Evolutionary conservation across 371 early-diverging fungal species (phyloP).

Genomic region (Funneliformis caledonium): DNA sequence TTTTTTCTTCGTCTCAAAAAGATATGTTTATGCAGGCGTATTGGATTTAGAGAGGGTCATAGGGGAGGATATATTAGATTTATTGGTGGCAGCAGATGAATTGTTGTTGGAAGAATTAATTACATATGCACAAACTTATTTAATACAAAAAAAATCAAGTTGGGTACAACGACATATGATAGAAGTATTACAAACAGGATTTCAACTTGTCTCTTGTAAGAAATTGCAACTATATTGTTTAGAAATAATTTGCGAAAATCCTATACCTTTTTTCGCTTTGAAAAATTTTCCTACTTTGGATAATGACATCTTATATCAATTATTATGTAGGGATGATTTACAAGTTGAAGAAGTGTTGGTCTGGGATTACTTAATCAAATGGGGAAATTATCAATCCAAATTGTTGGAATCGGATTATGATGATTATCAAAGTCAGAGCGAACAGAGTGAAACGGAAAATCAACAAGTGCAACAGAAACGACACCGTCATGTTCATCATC

Average conservation of each 20-base stretch:
- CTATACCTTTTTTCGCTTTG: neutral
- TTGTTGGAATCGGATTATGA: neutral
- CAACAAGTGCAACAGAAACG: no score
- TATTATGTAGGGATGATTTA: conserved; percentile 16
- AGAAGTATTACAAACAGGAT: conserved; percentile 12
- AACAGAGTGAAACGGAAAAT: no score
- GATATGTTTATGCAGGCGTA: conserved; percentile 37
- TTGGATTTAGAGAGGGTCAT: conserved; percentile 3
- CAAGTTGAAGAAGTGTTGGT: conserved; percentile 19
- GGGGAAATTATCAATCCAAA: conserved; percentile 8
- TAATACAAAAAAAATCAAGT: conserved; percentile 26
- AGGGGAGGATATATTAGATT: conserved; percentile 19
- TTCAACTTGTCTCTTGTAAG: conserved; percentile 5
- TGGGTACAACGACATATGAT: conserved; percentile 14
- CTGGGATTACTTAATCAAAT: conserved; percentile 33
- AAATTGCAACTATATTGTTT: conserved; percentile 30
- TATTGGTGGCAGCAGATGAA: conserved; percentile 23
- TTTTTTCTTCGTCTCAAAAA: neutral
- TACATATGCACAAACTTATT: neutral
- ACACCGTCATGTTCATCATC: no score
- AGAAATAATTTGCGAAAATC: conserved; percentile 18
- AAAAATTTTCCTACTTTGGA: conserved; percentile 24
- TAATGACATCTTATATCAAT: neutral
- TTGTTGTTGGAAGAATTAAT: conserved; percentile 29
- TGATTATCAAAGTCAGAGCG: conserved; percentile 4